Evolutionary conservation across 345 rosid species (phyloP), one percentile per base, ranked within the genome.

Genomic region (Dipteronia dyeriana): DNA sequence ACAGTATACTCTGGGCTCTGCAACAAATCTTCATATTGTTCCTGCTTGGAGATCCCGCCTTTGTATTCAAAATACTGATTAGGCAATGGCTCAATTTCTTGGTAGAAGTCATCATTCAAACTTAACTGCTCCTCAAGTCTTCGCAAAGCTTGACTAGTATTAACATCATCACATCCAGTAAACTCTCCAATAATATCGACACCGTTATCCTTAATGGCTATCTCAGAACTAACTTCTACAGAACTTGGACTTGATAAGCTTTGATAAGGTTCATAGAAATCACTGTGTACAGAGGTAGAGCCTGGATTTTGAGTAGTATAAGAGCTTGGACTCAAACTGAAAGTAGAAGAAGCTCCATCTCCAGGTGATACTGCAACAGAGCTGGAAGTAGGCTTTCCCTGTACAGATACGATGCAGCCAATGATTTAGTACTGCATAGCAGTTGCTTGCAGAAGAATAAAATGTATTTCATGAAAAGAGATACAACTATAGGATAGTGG

Each of bases 51-150:
- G 20, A 82, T 80, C 78, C 85, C 84, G 9, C 22, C 60, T 75
- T 59, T 72, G 59, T 61, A 79, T 43, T 75, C 90, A 66, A 82
- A 75, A 62, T 84, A 85, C 78, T 80, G 84, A 76, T 11, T 9
- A 29, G 45, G 62, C 22, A 79, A 71, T 43, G 85, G 84, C 75
- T 71, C 87, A 57, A 93, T 75, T 41, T 87, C 87, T 75, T 84
- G 57, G 49, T 80, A 66, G 11, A 65, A 68, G 75, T 94, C 98
- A 29, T 91, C 97, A 74, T 88, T 86, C 74, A 94, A 83, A 85
- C 99, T 96, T 77, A 96, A 86, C 82, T 92, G 97, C 86, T 90
- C 88, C 76, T 90, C 88, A 81, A 96, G 83, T 81, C 81, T 89
- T 84, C 87, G 85, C 77, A 95, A 74, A 76, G 89, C 96, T 75